Percentiles rank a stretch among this genome's conserved stretches.
These are phyloP conservation scores for Zasmidium angulare DNA, from an alignment of 2,329 filamentous ascomycete species.

Conservation along the genomic window DNA sequence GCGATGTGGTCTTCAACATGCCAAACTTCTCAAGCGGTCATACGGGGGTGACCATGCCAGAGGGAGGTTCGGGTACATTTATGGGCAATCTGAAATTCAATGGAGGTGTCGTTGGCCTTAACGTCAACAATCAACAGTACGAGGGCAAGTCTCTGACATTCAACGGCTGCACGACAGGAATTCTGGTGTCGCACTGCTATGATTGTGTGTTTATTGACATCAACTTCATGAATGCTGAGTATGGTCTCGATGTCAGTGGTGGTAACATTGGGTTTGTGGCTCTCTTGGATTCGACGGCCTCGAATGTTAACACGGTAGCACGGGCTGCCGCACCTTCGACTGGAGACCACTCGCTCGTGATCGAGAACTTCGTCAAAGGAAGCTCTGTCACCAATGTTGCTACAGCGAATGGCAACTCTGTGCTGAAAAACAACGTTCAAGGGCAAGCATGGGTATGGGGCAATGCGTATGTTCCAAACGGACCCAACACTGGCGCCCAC, in stretches of 20 bases:
- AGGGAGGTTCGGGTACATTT: neutral
- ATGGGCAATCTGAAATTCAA: slow-evolving; percentile 55
- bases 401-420: neutral
- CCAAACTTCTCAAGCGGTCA: slow-evolving; percentile 16
- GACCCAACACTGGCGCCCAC: neutral
- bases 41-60: neutral
- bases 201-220: neutral
- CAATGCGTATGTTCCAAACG: neutral
- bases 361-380: neutral
- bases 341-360: neutral
- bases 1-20: slow-evolving; percentile 33
- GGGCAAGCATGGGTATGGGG: neutral
- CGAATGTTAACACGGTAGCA: neutral
- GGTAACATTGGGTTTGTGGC: neutral
- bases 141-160: slow-evolving; percentile 33
- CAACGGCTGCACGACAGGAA: slow-evolving; percentile 4
- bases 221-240: neutral
- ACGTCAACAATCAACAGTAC: slow-evolving; percentile 61
- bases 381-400: neutral
- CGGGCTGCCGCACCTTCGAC: neutral
- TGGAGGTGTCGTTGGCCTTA: slow-evolving; percentile 56
- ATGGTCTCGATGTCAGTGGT: neutral
- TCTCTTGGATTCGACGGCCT: neutral
- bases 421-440: neutral
- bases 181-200: neutral